Conservation (phyloP, 192 early-diverging fungal genomes). For the Gryganskiella cystojenkinii region DNA sequence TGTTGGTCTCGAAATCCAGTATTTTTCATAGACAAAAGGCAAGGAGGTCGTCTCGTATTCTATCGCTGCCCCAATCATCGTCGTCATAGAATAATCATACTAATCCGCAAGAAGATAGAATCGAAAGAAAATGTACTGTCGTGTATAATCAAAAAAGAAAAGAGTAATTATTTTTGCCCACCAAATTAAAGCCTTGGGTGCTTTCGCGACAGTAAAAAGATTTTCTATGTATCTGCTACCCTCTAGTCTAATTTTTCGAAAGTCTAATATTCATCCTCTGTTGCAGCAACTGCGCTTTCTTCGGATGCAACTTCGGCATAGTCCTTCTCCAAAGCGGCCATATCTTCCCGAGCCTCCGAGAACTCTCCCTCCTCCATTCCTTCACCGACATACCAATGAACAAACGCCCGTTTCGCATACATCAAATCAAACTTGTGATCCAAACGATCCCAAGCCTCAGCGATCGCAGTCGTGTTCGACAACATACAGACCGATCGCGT, state of each 20-base stretch:
- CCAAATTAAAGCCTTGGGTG: no score
- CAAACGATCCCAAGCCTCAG: conserved; percentile 98
- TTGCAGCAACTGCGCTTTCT: conserved; percentile 84
- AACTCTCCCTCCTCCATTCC: conserved; percentile 99
- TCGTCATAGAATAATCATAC: background rate
- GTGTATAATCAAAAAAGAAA: no score
- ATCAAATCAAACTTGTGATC: conserved; percentile 99
- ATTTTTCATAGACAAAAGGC: conserved; percentile 56
- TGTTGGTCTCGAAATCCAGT: conserved; percentile 67
- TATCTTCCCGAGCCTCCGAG: conserved; percentile 99
- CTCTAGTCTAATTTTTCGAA: no score
- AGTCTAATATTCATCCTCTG: conserved; percentile 12
- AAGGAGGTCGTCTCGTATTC: background rate
- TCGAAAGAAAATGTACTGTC: no score
- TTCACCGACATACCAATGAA: conserved; percentile 99
- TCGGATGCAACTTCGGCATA: conserved; percentile 99
- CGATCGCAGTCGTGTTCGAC: conserved; percentile 99
- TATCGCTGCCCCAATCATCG: background rate
- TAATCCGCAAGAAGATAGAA: no score
- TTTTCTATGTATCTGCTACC: no score
- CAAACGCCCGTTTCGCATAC: conserved; percentile 99
- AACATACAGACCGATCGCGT: conserved; percentile 98
- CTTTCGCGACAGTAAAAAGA: no score
- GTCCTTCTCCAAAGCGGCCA: conserved; percentile 99
- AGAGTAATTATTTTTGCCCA: no score